phyloP scores from a whole-genome alignment of 2,329 filamentous ascomycete species.

The Nothomitra cinnamomea region DNA sequence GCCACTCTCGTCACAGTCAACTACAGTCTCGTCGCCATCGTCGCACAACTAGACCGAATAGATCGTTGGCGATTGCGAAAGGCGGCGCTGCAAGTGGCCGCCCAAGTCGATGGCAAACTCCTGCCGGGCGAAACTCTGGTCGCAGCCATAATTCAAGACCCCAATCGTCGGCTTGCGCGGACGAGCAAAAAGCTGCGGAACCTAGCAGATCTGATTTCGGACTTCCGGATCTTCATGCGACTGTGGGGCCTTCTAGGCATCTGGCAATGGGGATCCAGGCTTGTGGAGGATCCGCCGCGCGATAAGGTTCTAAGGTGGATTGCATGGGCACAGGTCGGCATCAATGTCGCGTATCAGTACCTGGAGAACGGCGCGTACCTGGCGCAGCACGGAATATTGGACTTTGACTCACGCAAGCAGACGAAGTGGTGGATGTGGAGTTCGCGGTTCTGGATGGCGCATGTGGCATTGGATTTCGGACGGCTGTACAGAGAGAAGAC shows the following conservation, averaged over 20 bases:
- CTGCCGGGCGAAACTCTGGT: constrained; percentile 12
- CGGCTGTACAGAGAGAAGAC: constrained; percentile 33
- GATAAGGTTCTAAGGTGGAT: constrained; percentile 34
- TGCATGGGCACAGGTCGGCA: constrained; percentile 48
- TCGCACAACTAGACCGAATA: constrained; percentile 37
- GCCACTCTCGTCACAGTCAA: constrained; percentile 49
- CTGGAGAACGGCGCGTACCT: constrained; percentile 77
- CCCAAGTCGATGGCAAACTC: constrained; percentile 21
- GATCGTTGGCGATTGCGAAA: constrained; percentile 36
- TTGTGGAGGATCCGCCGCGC: constrained; percentile 16
- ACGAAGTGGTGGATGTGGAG: constrained; percentile 51
- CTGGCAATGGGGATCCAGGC: constrained; percentile 42
- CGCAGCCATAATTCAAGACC: constrained; percentile 28
- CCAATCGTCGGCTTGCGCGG: constrained; percentile 29
- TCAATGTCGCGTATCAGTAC: constrained; percentile 54
- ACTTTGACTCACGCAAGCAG: constrained; percentile 37
- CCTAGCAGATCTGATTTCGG: constrained; percentile 48
- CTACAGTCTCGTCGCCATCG: constrained; percentile 47
- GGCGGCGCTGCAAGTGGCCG: constrained; percentile 28
- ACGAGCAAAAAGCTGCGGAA: constrained; percentile 32
- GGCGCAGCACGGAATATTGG: constrained; percentile 52
- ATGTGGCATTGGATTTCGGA: constrained; percentile 60
- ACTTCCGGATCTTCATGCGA: constrained; percentile 55
- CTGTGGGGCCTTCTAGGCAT: constrained; percentile 64
- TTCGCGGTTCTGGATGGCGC: constrained; percentile 62